Evolutionary conservation across 1,139 yeast species (phyloP), one percentile per base, ranked within the genome.

Genomic region (Yamadazyma sp.): DNA sequence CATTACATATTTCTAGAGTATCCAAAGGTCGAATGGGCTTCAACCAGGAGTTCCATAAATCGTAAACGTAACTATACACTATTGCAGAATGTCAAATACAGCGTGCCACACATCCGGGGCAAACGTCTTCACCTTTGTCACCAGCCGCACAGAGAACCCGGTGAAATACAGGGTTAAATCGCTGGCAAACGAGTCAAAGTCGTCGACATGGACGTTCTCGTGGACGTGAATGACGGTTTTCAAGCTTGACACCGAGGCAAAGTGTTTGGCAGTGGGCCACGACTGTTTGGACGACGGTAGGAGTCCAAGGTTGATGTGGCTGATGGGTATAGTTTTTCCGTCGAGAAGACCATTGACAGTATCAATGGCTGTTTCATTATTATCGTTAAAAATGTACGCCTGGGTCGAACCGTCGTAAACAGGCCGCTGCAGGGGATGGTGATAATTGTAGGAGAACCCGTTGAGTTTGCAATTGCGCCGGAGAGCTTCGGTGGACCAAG

Each of bases 81-180:
- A 5, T 28, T 28, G 15, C 14, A 37, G 28, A 14, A 73, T 62
- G 48, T 85, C 95, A 3, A 78, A 71, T 25, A 86, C 87, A 5
- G 84, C 64, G 51, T 87, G 96, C 84, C 87, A 83, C 2, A 87
- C 78, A 37, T 83, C 94, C 0, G 96, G 96, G 0, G 96, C 95
- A 68, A 82, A 88, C 0, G 92, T 85, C 62, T 87, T 87, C 40
- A 88, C 85, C 48, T 68, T 77, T 44, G 83, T 85, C 2, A 77
- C 45, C 44, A 73, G 73, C 2, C 37, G 11, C 4, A 60, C 49
- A 2, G 28, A 34, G 3, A 56, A 48, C 0, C 18, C 25, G 2
- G 42, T 44, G 38, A 58, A 61, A 15, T 34, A 35, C 1, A 39
- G 17, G 8, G 30, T 31, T 2, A 48, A 48, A 6, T 40, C 36